Conservation (phyloP, 2,329 filamentous ascomycete genomes). For the Endoconidiophora laricicola region DNA sequence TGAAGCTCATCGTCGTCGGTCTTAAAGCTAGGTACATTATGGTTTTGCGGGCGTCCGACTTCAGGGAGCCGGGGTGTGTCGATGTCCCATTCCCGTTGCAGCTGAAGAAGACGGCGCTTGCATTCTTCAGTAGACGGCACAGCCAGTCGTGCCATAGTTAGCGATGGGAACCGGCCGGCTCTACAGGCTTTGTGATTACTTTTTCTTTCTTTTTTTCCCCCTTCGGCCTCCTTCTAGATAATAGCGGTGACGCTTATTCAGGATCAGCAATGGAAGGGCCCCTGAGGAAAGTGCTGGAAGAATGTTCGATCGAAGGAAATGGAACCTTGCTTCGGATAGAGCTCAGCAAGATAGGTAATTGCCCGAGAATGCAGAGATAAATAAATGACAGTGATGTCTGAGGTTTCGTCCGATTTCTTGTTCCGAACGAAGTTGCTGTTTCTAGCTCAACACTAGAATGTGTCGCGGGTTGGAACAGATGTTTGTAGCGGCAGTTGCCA, state of each 20-base stretch:
- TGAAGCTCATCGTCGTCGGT: conserved; percentile 31
- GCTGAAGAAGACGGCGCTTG: conserved; percentile 30
- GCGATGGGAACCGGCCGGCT: neutral
- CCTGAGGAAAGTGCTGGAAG: neutral
- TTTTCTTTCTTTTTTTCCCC: too few species aligned
- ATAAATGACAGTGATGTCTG: too few species aligned
- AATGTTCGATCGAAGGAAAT: neutral
- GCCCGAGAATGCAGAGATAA: too few species aligned
- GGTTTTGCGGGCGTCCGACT: conserved; percentile 9
- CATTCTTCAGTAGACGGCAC: conserved; percentile 18
- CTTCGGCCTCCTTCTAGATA: too few species aligned
- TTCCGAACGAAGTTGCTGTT: too few species aligned
- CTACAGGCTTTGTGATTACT: too few species aligned
- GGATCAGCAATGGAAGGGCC: neutral
- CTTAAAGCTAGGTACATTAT: conserved; percentile 25
- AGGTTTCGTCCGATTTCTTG: too few species aligned
- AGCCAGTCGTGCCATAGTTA: neutral
- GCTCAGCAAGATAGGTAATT: too few species aligned
- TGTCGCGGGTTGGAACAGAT: too few species aligned
- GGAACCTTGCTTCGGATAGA: too few species aligned
- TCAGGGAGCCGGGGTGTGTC: conserved; percentile 22
- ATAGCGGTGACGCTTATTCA: neutral
- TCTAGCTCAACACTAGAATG: too few species aligned
- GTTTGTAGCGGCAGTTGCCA: too few species aligned
- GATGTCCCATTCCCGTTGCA: conserved; percentile 35